These are phyloP conservation scores for Fusarium oligoseptatum DNA, from an alignment of 2,329 filamentous ascomycete species.

Conservation along the genomic window DNA sequence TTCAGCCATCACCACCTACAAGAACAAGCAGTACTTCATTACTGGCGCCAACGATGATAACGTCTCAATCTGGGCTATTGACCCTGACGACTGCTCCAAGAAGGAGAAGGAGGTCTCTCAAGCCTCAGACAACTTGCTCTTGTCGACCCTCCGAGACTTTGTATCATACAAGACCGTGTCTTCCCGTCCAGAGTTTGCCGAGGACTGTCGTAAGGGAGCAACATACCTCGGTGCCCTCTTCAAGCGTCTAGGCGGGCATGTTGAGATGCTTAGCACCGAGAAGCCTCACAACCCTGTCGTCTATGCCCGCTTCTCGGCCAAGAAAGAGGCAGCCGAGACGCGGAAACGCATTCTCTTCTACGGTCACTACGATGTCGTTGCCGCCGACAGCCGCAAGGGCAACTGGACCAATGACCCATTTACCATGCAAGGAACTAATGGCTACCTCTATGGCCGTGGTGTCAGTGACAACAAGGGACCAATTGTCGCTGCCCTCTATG, in stretches of 20 bases:
- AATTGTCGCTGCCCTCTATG: conserved; percentile 92
- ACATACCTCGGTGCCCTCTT: conserved; percentile 92
- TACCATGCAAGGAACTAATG: conserved; percentile 87
- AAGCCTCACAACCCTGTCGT: conserved; percentile 92
- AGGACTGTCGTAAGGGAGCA: conserved; percentile 92
- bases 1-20: conserved; percentile 79
- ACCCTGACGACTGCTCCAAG: conserved; percentile 51
- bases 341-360: conserved; percentile 95
- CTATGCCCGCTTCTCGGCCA: conserved; percentile 87
- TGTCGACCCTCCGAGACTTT: conserved; percentile 85
- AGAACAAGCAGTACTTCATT: conserved; percentile 85
- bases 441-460: conserved; percentile 95
- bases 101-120: conserved; percentile 57
- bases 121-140: conserved; percentile 64
- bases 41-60: conserved; percentile 94
- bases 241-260: conserved; percentile 89
- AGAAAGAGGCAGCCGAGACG: conserved; percentile 71
- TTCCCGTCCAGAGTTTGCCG: conserved; percentile 84
- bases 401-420: conserved; percentile 94
- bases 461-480: conserved; percentile 98
- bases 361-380: conserved; percentile 97
- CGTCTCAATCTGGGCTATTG: conserved; percentile 88
- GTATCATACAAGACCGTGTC: conserved; percentile 94
- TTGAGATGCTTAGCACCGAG: conserved; percentile 88
- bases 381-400: conserved; percentile 83